Evolutionary conservation across 192 early-diverging fungal species (phyloP).

Genomic region (Neocallimastix lanati): DNA sequence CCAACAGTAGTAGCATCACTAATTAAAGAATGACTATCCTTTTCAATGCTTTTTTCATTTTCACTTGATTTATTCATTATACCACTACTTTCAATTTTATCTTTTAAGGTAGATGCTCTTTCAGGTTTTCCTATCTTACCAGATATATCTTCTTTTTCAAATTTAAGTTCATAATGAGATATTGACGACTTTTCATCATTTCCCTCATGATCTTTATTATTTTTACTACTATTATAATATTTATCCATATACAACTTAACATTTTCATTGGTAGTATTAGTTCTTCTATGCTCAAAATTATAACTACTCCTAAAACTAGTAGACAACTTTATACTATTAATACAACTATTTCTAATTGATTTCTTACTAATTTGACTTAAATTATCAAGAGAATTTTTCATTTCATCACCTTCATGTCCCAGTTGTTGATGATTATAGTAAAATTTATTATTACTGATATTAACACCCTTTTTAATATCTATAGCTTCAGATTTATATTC

Average conservation of each 20-base stretch:
- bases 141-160: background rate
- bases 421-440: background rate
- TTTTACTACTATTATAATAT: background rate
- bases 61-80: background rate
- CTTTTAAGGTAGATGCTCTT: background rate
- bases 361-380: background rate
- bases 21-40: background rate
- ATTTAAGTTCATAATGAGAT: background rate
- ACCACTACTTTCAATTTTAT: background rate
- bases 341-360: background rate
- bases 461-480: background rate
- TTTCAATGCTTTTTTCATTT: background rate
- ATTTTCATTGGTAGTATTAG: background rate
- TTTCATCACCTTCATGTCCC: background rate
- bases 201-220: background rate
- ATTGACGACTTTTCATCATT: background rate
- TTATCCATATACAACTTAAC: background rate
- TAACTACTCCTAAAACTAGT: background rate
- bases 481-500: background rate
- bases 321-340: background rate
- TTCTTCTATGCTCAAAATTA: background rate
- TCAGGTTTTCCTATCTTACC: background rate
- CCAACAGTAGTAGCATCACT: background rate
- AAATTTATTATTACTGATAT: background rate
- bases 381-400: background rate